phyloP scores from a whole-genome alignment of 208 protist genomes.

The Balamuthia mandrillaris region DNA sequence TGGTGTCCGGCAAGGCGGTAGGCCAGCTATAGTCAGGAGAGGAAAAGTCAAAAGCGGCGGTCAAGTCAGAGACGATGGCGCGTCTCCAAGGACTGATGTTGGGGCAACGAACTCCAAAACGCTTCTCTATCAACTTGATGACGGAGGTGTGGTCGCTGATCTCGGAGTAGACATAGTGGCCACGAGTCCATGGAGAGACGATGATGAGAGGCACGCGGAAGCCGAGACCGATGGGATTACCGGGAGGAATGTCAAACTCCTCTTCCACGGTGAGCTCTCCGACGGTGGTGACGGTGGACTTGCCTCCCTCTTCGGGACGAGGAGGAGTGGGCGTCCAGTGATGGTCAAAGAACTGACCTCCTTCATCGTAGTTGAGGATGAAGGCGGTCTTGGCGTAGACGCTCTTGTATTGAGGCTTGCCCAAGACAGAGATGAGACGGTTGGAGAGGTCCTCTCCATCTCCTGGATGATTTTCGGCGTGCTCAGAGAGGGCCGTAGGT shows the following conservation, averaged over 20 bases:
- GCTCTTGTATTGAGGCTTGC: neutral
- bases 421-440: neutral
- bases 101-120: no score
- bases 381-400: neutral
- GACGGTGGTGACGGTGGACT: neutral
- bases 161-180: neutral
- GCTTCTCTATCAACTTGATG: constrained; percentile 9
- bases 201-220: neutral
- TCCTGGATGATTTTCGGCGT: neutral
- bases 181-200: neutral
- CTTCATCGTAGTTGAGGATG: neutral
- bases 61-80: no score
- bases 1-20: no score
- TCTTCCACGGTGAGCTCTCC: neutral
- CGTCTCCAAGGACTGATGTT: no score
- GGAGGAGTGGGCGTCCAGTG: neutral
- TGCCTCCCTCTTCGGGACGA: no score
- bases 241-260: no score
- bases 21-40: no score
- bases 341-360: constrained; percentile 7
- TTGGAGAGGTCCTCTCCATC: neutral
- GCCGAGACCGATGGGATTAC: neutral
- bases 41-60: no score
- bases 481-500: neutral
- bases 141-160: neutral